Conservation (phyloP, 2,329 filamentous ascomycete genomes). For the Daldinia sp. region DNA sequence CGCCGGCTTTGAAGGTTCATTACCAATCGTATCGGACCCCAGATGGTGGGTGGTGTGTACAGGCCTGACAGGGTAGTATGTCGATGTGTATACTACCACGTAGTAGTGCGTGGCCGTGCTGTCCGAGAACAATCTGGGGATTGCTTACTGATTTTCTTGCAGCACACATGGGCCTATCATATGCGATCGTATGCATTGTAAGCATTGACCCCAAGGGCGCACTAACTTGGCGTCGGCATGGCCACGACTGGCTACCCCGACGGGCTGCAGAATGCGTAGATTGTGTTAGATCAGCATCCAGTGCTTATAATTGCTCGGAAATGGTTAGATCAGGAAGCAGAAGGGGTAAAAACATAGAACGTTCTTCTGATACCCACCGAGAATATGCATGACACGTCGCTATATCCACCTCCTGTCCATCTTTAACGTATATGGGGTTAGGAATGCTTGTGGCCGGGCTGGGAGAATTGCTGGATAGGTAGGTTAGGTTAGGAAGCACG, state of each 20-base stretch:
- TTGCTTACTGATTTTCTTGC: constrained; percentile 32
- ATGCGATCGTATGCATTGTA: constrained; percentile 8
- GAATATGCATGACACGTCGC: constrained; percentile 18
- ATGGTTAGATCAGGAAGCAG: neutral
- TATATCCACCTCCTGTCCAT: constrained; percentile 22
- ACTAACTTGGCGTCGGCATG: constrained; percentile 10
- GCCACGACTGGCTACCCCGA: constrained; percentile 4
- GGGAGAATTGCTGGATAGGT: constrained; percentile 1
- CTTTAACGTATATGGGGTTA: constrained; percentile 14
- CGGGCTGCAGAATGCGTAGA: neutral
- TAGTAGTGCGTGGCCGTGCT: constrained; percentile 20
- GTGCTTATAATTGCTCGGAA: neutral
- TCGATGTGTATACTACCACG: constrained; percentile 4
- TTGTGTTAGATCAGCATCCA: constrained; percentile 7
- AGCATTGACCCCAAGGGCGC: constrained; percentile 9
- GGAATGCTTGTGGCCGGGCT: neutral
- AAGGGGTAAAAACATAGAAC: constrained; percentile 3
- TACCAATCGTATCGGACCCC: constrained; percentile 21
- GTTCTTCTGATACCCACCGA: constrained; percentile 1
- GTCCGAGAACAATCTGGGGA: constrained; percentile 24
- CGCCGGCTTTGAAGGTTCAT: constrained; percentile 20
- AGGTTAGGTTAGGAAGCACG: no score
- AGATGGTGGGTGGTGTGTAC: constrained; percentile 33
- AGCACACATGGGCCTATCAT: constrained; percentile 19
- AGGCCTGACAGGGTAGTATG: constrained; percentile 16